These are phyloP conservation scores for Acanthamoeba royreba DNA, from an alignment of 208 protist genomes.

Conservation along the genomic window DNA sequence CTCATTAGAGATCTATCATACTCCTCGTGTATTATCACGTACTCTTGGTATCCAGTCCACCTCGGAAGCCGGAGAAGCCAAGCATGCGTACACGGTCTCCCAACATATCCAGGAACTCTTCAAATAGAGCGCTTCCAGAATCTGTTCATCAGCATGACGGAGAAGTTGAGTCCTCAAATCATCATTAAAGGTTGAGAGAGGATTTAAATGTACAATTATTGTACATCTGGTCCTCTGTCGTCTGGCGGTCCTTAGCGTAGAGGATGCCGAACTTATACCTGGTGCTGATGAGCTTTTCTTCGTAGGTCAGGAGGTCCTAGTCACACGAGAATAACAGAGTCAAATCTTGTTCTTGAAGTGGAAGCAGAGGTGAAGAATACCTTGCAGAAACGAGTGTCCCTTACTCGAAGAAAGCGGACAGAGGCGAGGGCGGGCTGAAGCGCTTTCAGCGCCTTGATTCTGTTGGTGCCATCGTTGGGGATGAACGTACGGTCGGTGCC, in stretches of 20 bases:
- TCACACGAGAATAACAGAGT: neutral
- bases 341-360: neutral
- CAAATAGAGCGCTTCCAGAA: neutral
- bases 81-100: neutral
- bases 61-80: conserved; percentile 5
- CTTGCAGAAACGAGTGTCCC: neutral
- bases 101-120: conserved; percentile 15
- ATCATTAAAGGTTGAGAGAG: neutral
- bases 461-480: neutral
- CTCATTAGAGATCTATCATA: neutral
- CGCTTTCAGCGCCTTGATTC: neutral
- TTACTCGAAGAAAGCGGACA: neutral
- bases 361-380: too few relatives aligned
- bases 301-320: conserved; percentile 7
- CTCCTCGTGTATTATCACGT: neutral
- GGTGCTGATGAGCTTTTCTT: neutral
- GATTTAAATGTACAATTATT: conserved; percentile 15
- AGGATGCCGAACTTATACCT: conserved; percentile 12
- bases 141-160: neutral
- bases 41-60: conserved; percentile 31
- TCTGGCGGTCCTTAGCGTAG: neutral
- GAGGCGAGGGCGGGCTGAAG: neutral
- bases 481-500: conserved; percentile 4
- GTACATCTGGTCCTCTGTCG: conserved; percentile 24
- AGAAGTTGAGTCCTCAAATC: neutral